phyloP scores from a whole-genome alignment of 2,329 filamentous ascomycete genomes.

The Botryosphaeria agaves region DNA sequence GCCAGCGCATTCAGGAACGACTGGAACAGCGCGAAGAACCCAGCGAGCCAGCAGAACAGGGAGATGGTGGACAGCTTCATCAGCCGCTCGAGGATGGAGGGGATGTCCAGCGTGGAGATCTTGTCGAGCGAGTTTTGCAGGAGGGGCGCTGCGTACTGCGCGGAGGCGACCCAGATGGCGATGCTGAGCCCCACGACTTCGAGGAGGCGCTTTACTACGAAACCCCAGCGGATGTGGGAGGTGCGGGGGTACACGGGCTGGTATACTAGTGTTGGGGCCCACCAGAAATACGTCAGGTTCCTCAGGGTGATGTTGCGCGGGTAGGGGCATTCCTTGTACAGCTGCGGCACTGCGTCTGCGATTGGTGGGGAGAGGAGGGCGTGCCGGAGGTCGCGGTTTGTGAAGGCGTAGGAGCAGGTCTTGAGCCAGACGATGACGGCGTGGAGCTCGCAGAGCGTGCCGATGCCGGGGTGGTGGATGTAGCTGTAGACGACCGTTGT shows the following conservation, averaged over 20 bases:
- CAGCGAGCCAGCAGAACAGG: conserved; percentile 89
- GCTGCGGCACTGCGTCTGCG: conserved; percentile 46
- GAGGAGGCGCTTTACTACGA: conserved; percentile 64
- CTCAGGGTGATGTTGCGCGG: conserved; percentile 75
- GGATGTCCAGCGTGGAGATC: conserved; percentile 62
- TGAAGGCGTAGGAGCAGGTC: conserved; percentile 87
- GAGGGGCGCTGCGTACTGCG: conserved; percentile 85
- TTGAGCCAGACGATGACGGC: conserved; percentile 94
- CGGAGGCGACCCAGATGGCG: conserved; percentile 89
- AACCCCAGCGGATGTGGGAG: conserved; percentile 64
- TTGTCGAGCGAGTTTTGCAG: conserved; percentile 80
- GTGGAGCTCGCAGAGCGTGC: conserved; percentile 77
- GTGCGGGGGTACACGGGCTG: conserved; percentile 92
- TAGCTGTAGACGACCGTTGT: conserved; percentile 78
- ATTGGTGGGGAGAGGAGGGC: conserved; percentile 50
- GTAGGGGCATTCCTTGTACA: conserved; percentile 75
- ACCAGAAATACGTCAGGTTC: conserved; percentile 94
- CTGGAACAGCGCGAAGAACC: conserved; percentile 95
- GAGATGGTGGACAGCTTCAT: conserved; percentile 94
- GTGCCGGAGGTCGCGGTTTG: conserved; percentile 86
- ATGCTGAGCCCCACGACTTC: conserved; percentile 65
- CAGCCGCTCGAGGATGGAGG: conserved; percentile 71
- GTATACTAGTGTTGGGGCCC: conserved; percentile 90
- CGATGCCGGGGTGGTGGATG: conserved; percentile 86
- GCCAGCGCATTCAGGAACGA: conserved; percentile 81